These are phyloP conservation scores for Hymenoscyphus fructigenus DNA, from an alignment of 2,329 filamentous ascomycete species.

Conservation along the genomic window DNA sequence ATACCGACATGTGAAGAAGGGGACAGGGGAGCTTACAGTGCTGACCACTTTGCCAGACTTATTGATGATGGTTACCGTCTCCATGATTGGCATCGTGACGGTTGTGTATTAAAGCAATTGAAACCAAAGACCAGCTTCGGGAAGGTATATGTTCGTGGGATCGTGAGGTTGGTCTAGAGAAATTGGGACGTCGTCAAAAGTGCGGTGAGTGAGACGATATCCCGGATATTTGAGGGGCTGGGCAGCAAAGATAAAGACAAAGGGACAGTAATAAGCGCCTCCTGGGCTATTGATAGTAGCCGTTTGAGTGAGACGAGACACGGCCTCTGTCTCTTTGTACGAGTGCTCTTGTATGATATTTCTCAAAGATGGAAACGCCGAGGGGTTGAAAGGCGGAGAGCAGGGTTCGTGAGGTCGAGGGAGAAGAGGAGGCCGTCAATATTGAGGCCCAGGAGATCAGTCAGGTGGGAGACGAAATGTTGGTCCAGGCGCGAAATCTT, in stretches of 20 bases:
- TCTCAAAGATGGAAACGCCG: background rate
- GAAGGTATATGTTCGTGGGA: slow-evolving; percentile 16
- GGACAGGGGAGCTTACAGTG: slow-evolving; percentile 55
- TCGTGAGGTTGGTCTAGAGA: slow-evolving; percentile 2
- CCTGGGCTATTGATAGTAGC: slow-evolving; percentile 13
- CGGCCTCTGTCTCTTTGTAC: slow-evolving; percentile 13
- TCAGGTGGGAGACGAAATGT: slow-evolving; percentile 14
- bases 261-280: slow-evolving; percentile 9
- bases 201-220: slow-evolving; percentile 9
- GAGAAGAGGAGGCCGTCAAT: background rate
- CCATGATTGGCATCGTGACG: slow-evolving; percentile 45
- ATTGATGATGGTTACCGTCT: slow-evolving; percentile 88
- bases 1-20: slow-evolving; percentile 11
- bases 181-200: slow-evolving; percentile 11
- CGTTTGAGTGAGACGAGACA: slow-evolving; percentile 3
- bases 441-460: background rate
- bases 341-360: background rate
- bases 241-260: slow-evolving; percentile 15
- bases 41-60: slow-evolving; percentile 88
- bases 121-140: slow-evolving; percentile 31
- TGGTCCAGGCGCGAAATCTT: slow-evolving; percentile 15
- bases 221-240: slow-evolving; percentile 11
- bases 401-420: background rate
- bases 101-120: slow-evolving; percentile 13
- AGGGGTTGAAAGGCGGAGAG: slow-evolving; percentile 11